A percentile compares a stretch with the other conserved stretches of the same genome.
These are phyloP conservation scores for Quambalaria eucalypti DNA, from an alignment of 1,284 basidiomycete genomes.

Conservation along the genomic window DNA sequence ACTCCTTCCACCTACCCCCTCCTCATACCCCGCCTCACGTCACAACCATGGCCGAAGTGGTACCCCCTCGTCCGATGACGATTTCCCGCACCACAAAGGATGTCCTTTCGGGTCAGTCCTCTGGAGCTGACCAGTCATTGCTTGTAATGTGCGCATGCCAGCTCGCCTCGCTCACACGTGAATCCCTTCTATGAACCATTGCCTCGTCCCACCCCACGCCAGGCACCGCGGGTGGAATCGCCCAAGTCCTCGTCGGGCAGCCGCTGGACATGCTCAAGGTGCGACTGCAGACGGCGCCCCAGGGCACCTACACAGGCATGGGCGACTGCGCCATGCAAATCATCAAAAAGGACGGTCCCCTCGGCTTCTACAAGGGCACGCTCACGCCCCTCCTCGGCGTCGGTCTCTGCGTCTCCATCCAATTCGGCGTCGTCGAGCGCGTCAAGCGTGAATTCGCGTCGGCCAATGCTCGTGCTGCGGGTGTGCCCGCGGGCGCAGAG, in stretches of 20 bases:
- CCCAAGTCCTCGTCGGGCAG: slow-evolving; percentile 85
- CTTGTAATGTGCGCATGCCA: neutral
- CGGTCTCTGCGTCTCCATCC: slow-evolving; percentile 88
- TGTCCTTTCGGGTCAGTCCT: neutral
- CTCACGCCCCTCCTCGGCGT: slow-evolving; percentile 86
- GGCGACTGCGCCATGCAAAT: slow-evolving; percentile 79
- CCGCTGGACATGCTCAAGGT: slow-evolving; percentile 93
- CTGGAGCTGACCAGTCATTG: neutral
- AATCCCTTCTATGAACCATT: too few species aligned
- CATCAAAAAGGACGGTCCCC: slow-evolving; percentile 77
- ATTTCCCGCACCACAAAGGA: neutral
- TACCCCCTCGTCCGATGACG: too few species aligned
- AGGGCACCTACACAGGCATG: slow-evolving; percentile 78
- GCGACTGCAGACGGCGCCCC: slow-evolving; percentile 88
- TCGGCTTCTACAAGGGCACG: slow-evolving; percentile 97
- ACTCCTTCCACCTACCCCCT: neutral
- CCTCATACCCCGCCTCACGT: neutral
- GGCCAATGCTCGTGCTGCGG: neutral
- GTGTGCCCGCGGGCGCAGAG: neutral
- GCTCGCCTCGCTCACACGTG: too few species aligned
- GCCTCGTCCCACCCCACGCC: neutral
- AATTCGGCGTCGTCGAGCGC: slow-evolving; percentile 85
- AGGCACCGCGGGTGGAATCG: slow-evolving; percentile 69
- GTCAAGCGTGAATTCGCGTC: slow-evolving; percentile 71
- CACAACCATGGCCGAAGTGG: neutral